Conservation (phyloP, 2,329 filamentous ascomycete species). For the Penicillium verrucosum region DNA sequence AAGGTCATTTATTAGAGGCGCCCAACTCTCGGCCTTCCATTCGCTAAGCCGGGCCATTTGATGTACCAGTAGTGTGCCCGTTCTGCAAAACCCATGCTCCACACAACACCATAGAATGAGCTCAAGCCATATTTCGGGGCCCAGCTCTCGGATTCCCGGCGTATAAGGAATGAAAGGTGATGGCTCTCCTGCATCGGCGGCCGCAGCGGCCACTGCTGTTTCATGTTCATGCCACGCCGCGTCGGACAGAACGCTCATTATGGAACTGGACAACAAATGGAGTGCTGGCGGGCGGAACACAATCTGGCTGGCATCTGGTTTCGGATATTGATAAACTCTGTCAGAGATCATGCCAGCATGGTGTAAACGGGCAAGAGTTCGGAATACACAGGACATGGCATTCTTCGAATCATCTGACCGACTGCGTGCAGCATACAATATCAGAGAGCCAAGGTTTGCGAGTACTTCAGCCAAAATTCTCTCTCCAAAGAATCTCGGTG, state of each 20-base stretch:
- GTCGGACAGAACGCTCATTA: constrained; percentile 48
- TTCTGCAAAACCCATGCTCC: constrained; percentile 43
- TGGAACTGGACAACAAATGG: constrained; percentile 43
- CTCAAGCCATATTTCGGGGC: constrained; percentile 50
- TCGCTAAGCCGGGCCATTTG: constrained; percentile 29
- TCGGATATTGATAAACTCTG: constrained; percentile 42
- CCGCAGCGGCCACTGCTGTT: constrained; percentile 36
- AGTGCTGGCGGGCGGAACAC: constrained; percentile 44
- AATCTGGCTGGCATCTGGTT: constrained; percentile 27
- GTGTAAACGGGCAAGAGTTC: constrained; percentile 45
- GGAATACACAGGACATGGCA: constrained; percentile 46
- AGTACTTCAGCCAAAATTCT: constrained; percentile 39
- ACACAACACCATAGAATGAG: constrained; percentile 52
- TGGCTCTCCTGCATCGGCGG: constrained; percentile 36
- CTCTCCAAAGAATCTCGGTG: constrained; percentile 21
- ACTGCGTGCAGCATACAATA: constrained; percentile 42
- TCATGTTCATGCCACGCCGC: constrained; percentile 45
- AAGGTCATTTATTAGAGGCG: constrained; percentile 26
- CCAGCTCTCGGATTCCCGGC: constrained; percentile 43
- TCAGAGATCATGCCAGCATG: constrained; percentile 44
- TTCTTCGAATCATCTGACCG: constrained; percentile 32
- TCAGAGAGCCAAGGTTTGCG: constrained; percentile 39
- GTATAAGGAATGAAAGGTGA: constrained; percentile 41
- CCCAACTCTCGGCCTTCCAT: constrained; percentile 46
- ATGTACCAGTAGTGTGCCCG: constrained; percentile 41